Conservation (phyloP, 1,284 basidiomycete species). For the Apiotrichum brassicae region DNA sequence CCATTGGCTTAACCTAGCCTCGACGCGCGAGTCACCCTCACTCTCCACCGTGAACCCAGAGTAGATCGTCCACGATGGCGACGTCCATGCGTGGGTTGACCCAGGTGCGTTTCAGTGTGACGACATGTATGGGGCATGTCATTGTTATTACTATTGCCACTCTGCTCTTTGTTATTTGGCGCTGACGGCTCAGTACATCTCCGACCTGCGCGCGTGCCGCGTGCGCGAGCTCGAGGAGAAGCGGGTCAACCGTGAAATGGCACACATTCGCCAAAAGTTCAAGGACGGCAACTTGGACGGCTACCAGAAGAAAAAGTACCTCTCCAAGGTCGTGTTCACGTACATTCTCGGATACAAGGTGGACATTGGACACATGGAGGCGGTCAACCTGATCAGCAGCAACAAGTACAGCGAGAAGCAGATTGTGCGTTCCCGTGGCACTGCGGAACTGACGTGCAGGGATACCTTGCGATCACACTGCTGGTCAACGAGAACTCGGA, state of each 20-base stretch:
- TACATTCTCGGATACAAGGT: conserved; percentile 99
- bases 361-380: conserved; percentile 98
- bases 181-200: conserved; percentile 70
- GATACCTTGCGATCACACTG: conserved; percentile 93
- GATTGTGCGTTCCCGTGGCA: conserved; percentile 60
- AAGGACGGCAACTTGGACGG: conserved; percentile 97
- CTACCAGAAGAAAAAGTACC: conserved; percentile 97
- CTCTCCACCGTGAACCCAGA: too few species aligned
- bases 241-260: conserved; percentile 99
- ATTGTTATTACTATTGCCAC: too few species aligned
- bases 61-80: conserved; percentile 56
- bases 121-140: too few species aligned
- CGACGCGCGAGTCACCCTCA: too few species aligned
- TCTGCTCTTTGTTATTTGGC: not conserved
- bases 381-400: conserved; percentile 94
- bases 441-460: conserved; percentile 50
- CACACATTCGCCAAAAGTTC: conserved; percentile 97
- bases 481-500: conserved; percentile 99
- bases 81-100: conserved; percentile 83
- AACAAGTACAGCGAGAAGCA: conserved; percentile 98
- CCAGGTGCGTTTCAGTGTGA: conserved; percentile 56
- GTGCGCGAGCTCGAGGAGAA: conserved; percentile 65
- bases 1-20: too few species aligned
- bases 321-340: conserved; percentile 91
- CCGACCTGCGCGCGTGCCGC: conserved; percentile 82